These are phyloP conservation scores for Clavariopsis aquatica DNA, from an alignment of 495 filamentous ascomycete genomes.

Conservation along the genomic window DNA sequence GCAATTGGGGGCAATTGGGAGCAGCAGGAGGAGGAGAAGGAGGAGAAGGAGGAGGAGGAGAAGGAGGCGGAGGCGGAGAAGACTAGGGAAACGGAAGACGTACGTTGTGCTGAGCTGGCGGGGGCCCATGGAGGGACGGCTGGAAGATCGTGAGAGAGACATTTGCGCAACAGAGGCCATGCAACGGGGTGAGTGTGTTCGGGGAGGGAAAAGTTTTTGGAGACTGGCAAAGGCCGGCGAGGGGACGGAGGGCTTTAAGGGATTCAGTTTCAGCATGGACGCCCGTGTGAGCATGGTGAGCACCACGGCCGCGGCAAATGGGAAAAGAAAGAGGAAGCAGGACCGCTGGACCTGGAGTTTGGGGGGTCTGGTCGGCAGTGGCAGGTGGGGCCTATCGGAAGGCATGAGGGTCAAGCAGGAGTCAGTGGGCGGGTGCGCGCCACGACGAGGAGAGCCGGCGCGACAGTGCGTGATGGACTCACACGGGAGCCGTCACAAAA, in stretches of 20 bases:
- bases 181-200: constrained; percentile 8
- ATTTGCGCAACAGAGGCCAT: constrained; percentile 41
- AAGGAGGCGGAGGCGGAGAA: no score
- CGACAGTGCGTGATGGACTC: constrained; percentile 6
- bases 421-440: constrained; percentile 13
- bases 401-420: constrained; percentile 6
- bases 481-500: constrained; percentile 33
- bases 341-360: constrained; percentile 13
- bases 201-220: constrained; percentile 5
- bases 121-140: constrained; percentile 17
- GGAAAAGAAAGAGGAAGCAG: constrained; percentile 33
- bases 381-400: constrained; percentile 24
- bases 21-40: background rate
- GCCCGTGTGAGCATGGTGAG: constrained; percentile 10
- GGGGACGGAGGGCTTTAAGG: constrained; percentile 33
- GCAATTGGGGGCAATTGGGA: constrained; percentile 10
- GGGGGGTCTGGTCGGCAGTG: constrained; percentile 5
- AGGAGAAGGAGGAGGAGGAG: background rate
- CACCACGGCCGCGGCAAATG: constrained; percentile 27
- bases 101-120: constrained; percentile 39
- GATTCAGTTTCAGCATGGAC: constrained; percentile 36
- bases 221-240: background rate
- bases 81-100: no score
- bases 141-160: constrained; percentile 32
- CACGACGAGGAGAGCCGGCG: constrained; percentile 33